These are phyloP conservation scores for Globisporangium nagaii DNA, from an alignment of 352 stramenopile species.

Conservation along the genomic window DNA sequence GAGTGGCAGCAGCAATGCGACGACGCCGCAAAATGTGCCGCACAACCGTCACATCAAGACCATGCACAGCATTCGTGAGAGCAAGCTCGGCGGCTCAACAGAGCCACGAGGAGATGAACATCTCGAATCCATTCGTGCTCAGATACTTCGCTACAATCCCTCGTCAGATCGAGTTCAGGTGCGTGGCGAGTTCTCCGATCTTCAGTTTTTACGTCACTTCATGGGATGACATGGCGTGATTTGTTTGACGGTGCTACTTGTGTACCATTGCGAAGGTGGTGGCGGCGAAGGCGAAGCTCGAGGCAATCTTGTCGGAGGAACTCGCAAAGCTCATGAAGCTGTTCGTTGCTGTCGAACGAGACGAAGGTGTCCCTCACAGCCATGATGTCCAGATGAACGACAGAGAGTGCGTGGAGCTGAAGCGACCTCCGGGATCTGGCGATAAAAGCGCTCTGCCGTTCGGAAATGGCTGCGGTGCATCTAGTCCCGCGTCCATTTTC, in stretches of 20 bases:
- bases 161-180: constrained; percentile 41
- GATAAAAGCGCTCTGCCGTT: constrained; percentile 6
- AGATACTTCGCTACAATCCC: constrained; percentile 41
- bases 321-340: constrained; percentile 26
- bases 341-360: constrained; percentile 8
- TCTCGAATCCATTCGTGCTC: constrained; percentile 16
- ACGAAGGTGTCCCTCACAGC: background rate
- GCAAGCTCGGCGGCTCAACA: constrained; percentile 10
- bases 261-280: constrained; percentile 23
- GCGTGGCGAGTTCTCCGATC: background rate
- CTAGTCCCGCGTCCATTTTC: constrained; percentile 38
- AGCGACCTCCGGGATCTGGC: background rate
- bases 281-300: constrained; percentile 27
- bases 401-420: background rate
- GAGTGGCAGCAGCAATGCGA: background rate
- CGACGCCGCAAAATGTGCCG: background rate
- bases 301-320: constrained; percentile 19
- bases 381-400: constrained; percentile 6
- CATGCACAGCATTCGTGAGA: constrained; percentile 51
- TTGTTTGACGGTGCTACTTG: no score
- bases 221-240: no score
- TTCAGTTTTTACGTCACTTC: background rate
- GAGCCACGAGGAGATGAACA: constrained; percentile 1
- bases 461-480: constrained; percentile 28
- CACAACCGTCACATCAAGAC: constrained; percentile 47